phyloP scores from a whole-genome alignment of 306 rosid genomes.

The Inga leiocalycina region DNA sequence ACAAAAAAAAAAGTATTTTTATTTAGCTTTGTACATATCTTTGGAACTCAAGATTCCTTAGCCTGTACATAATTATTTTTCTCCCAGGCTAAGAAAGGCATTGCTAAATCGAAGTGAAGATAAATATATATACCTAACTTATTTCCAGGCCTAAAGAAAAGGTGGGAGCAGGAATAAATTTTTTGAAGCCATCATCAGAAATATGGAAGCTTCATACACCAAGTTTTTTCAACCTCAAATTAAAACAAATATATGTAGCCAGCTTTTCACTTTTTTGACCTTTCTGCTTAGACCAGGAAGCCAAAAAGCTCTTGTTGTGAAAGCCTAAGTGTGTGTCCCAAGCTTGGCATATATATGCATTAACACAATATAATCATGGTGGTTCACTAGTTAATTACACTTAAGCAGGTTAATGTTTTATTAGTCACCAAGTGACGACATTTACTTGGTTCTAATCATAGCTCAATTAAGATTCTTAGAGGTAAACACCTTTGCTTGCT shows the following conservation, averaged over 20 bases:
- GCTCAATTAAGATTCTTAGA: slow-evolving; percentile 37
- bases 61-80: neutral
- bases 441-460: neutral
- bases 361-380: neutral
- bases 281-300: slow-evolving; percentile 35
- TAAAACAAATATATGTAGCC: slow-evolving; percentile 24
- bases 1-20: neutral
- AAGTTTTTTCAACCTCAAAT: slow-evolving; percentile 46
- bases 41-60: neutral
- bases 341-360: slow-evolving; percentile 30
- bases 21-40: neutral
- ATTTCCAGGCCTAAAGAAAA: slow-evolving; percentile 28
- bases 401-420: slow-evolving; percentile 15
- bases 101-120: slow-evolving; percentile 1
- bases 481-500: slow-evolving; percentile 60
- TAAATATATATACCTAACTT: neutral
- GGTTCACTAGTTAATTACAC: neutral
- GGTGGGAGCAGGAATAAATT: slow-evolving; percentile 61
- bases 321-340: slow-evolving; percentile 35
- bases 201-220: slow-evolving; percentile 46
- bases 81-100: neutral
- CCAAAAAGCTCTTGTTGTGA: slow-evolving; percentile 32
- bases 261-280: slow-evolving; percentile 34
- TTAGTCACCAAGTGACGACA: neutral
- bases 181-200: slow-evolving; percentile 21